A percentile compares a stretch with the other conserved stretches of the same genome.
phyloP scores from a whole-genome alignment of 108 stramenopile species.

The Fistulifera pelliculosa region DNA sequence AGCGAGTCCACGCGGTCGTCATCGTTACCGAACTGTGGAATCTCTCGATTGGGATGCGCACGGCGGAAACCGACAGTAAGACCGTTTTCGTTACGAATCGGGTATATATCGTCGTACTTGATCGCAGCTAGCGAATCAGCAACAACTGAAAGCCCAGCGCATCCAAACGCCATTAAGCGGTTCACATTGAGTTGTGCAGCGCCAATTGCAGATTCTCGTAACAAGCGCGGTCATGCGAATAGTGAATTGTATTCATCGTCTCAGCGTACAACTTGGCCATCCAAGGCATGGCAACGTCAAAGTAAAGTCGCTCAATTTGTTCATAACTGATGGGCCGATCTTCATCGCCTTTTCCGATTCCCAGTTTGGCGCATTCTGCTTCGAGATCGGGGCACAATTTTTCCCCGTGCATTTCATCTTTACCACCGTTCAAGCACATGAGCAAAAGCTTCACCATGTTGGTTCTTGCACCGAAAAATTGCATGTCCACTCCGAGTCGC shows the following conservation, averaged over 20 bases:
- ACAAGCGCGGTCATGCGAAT: constrained; percentile 36
- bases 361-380: constrained; percentile 38
- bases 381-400: constrained; percentile 35
- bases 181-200: constrained; percentile 57
- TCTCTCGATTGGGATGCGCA: constrained; percentile 29
- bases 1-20: constrained; percentile 41
- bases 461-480: constrained; percentile 58
- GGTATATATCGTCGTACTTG: constrained; percentile 48
- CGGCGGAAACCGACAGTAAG: constrained; percentile 46
- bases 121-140: constrained; percentile 57
- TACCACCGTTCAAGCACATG: constrained; percentile 53
- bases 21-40: constrained; percentile 55
- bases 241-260: constrained; percentile 68
- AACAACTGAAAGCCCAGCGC: constrained; percentile 47
- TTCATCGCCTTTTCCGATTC: constrained; percentile 48
- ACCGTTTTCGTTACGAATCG: constrained; percentile 44
- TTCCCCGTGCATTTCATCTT: constrained; percentile 52
- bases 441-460: constrained; percentile 57
- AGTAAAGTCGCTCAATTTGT: constrained; percentile 33
- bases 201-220: constrained; percentile 64
- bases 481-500: constrained; percentile 53
- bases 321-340: constrained; percentile 40
- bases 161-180: constrained; percentile 61
- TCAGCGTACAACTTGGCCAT: constrained; percentile 68
- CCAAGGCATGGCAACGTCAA: constrained; percentile 57